Base-by-base conservation (phyloP, 108 stramenopile genomes). In the Pseudonitzschia multiseries region DNA sequence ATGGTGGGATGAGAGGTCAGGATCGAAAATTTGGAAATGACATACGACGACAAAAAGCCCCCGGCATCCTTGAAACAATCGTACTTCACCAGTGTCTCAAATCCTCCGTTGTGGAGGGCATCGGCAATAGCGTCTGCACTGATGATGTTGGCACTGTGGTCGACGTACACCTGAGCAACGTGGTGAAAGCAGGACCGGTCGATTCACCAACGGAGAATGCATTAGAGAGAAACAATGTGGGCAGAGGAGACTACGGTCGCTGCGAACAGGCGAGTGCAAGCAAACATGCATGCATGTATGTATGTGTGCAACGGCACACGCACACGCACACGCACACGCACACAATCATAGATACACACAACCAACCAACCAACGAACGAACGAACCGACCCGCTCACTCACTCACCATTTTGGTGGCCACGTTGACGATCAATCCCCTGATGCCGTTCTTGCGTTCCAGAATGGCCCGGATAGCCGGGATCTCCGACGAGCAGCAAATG, bases 401-500 rank as follows among this genome's bases (percentile, higher is more conserved):
- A 2, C 46, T 44, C 42, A 85, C 73, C 50, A 78, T 64, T 74
- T 85, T 87, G 73, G 60, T 77, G 17, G 86, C 83, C n/a, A 82
- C 75, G 42, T 83, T 85, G 72, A 89, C 72, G 10, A 50, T 65
- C 8, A 87, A 68, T 13, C 78, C 68, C 18, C 20, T 62, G 5
- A 89, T 78, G 48, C 89, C 89, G 0, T 57, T 28, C 3, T 83
- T n/a, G 0, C 68, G 70, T 21, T 69, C 69, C 4, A 86, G 36
- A 57, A 82, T 75, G 0, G 80, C 67, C 42, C 69, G 54, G 31
- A 87, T 81, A 20, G 77, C 76, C 36, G 74, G 71, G 14, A 79
- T 68, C 70, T 89, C 89, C 9, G 76, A 71, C 0, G 86, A 82
- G 63, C 89, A 89, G 65, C 89, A 89, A 10, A 87, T 87, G 40